Evolutionary conservation across 257 asterid species (phyloP).

Genomic region (Penstemon eatonii): DNA sequence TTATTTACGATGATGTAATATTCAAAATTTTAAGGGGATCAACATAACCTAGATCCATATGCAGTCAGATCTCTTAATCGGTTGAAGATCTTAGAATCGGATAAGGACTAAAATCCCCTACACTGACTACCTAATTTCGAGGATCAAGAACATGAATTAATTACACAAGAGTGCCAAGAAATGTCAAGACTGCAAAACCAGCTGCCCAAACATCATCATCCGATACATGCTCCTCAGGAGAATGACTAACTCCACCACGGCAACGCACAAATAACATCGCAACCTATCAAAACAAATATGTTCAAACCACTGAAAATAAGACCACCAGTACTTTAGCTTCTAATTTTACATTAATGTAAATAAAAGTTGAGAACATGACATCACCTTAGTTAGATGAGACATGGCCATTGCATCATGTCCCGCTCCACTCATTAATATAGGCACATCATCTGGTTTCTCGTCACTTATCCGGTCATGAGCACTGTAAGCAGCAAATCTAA

Average conservation of each 20-base stretch:
- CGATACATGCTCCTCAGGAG: constrained; percentile 84
- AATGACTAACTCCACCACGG: constrained; percentile 95
- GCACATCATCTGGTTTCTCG: constrained; percentile 59
- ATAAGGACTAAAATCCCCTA: too few species aligned
- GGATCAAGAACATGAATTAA: constrained; percentile 14
- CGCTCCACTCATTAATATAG: constrained; percentile 95
- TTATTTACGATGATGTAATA: too few species aligned
- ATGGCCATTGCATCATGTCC: constrained; percentile 99
- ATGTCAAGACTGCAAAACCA: constrained; percentile 69
- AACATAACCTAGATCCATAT: too few species aligned
- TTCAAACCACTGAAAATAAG: constrained; percentile 16
- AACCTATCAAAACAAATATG: constrained; percentile 42
- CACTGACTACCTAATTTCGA: neutral
- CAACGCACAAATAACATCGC: constrained; percentile 94
- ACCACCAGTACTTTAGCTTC: neutral
- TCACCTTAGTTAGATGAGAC: constrained; percentile 87
- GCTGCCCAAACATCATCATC: constrained; percentile 92
- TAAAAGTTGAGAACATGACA: constrained; percentile 29
- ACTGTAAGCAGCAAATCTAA: constrained; percentile 64
- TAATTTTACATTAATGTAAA: neutral
- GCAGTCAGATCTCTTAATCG: too few species aligned
- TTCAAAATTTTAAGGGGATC: too few species aligned
- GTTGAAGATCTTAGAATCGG: too few species aligned
- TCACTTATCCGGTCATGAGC: constrained; percentile 58
- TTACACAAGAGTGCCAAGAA: constrained; percentile 67